Conservation (phyloP, 208 protist species). For the Porcisia hertigi region DNA sequence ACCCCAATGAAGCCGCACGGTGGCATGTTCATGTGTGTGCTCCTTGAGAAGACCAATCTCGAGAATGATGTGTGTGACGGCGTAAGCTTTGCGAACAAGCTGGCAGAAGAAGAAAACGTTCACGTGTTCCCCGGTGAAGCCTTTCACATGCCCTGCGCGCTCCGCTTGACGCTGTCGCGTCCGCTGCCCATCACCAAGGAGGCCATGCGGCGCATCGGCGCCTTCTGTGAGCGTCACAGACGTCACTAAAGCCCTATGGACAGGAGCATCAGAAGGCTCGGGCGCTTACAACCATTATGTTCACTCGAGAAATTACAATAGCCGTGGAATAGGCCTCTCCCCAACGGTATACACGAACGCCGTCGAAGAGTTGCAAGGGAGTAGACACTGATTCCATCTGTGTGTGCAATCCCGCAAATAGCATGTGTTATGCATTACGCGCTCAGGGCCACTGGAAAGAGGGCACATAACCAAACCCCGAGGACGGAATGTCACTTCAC, state of each 20-base stretch:
- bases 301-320: too few species aligned
- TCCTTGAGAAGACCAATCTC: conserved; percentile 77
- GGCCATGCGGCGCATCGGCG: conserved; percentile 69
- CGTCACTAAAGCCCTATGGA: conserved; percentile 1
- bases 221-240: conserved; percentile 59
- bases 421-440: too few species aligned
- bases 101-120: conserved; percentile 84
- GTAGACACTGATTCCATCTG: too few species aligned
- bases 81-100: conserved; percentile 65
- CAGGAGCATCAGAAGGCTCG: neutral
- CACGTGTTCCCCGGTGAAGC: conserved; percentile 87
- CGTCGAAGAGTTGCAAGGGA: too few species aligned
- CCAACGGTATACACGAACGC: too few species aligned
- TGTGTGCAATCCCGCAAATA: too few species aligned
- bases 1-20: conserved; percentile 52
- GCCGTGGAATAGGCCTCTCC: too few species aligned
- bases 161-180: conserved; percentile 85
- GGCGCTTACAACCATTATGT: neutral
- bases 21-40: conserved; percentile 92
- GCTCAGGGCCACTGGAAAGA: too few species aligned
- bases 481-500: too few species aligned
- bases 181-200: conserved; percentile 64
- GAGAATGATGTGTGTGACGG: conserved; percentile 56
- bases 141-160: conserved; percentile 66
- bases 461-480: too few species aligned